A percentile compares a stretch with the other conserved stretches of the same genome.
phyloP scores from a whole-genome alignment of 768 basidiomycete species.

The Russula compacta region DNA sequence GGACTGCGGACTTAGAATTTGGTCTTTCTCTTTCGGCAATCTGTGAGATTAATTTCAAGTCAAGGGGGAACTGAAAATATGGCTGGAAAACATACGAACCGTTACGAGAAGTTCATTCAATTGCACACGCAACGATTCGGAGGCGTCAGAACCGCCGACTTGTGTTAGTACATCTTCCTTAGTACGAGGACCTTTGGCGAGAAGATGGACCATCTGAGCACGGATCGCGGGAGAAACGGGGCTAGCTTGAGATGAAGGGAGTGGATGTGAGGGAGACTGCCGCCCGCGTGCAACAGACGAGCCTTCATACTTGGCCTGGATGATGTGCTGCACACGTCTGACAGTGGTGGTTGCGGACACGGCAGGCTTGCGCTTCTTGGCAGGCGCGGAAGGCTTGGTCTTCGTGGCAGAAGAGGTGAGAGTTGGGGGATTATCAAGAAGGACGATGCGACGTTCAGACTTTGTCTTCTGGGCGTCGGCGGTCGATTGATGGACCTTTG shows the following conservation, averaged over 20 bases:
- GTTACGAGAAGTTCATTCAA: constrained; percentile 42
- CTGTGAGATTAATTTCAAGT: constrained; percentile 1
- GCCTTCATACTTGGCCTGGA: constrained; percentile 20
- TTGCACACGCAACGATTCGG: constrained; percentile 31
- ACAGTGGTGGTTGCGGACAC: constrained; percentile 5
- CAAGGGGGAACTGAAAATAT: background rate
- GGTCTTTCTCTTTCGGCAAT: constrained; percentile 15
- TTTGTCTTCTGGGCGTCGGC: constrained; percentile 32
- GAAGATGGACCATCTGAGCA: constrained; percentile 42
- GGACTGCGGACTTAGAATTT: background rate
- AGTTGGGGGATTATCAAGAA: constrained; percentile 32
- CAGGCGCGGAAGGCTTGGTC: constrained; percentile 27
- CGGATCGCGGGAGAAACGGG: constrained; percentile 22
- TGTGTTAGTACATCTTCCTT: constrained; percentile 31
- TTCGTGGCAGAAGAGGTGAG: constrained; percentile 20
- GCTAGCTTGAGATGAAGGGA: constrained; percentile 8
- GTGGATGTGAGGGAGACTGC: constrained; percentile 24
- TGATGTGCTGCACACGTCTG: constrained; percentile 11
- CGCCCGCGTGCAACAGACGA: constrained; percentile 26
- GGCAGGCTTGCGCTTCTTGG: constrained; percentile 19
- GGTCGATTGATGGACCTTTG: constrained; percentile 34
- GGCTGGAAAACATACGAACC: constrained; percentile 28
- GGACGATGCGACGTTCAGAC: constrained; percentile 41
- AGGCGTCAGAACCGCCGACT: constrained; percentile 37
- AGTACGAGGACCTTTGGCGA: constrained; percentile 43